Evolutionary conservation across 2,329 filamentous ascomycete species (phyloP).

Genomic region (Scedosporium aurantiacum): DNA sequence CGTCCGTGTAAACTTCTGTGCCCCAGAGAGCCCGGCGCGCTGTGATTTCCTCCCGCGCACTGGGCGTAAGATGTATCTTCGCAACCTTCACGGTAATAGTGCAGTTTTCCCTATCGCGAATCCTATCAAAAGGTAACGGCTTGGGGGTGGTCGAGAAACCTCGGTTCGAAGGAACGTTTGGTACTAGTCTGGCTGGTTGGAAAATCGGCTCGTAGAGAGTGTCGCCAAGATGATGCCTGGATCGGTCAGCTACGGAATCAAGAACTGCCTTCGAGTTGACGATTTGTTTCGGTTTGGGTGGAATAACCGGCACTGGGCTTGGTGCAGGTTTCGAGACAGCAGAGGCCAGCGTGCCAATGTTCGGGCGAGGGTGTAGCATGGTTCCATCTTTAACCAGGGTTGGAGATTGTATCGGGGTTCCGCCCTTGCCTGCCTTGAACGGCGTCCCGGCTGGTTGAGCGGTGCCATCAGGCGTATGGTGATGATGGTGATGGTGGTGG

Average conservation of each 20-base stretch:
- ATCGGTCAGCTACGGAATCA: conserved; percentile 57
- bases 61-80: conserved; percentile 58
- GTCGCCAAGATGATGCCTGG: conserved; percentile 73
- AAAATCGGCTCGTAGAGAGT: conserved; percentile 68
- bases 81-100: conserved; percentile 83
- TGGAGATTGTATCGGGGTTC: conserved; percentile 33
- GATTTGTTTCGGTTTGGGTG: conserved; percentile 52
- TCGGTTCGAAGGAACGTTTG: conserved; percentile 25
- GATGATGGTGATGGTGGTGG: conserved; percentile 49
- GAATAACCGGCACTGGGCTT: conserved; percentile 29
- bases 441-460: conserved; percentile 31
- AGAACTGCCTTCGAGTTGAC: conserved; percentile 62
- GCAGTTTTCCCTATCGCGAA: conserved; percentile 71
- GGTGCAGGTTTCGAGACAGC: conserved; percentile 16
- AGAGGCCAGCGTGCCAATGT: not conserved
- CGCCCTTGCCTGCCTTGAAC: conserved; percentile 39
- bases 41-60: conserved; percentile 73
- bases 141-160: conserved; percentile 48
- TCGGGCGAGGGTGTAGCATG: conserved; percentile 30
- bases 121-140: conserved; percentile 63
- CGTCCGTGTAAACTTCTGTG: conserved; percentile 88
- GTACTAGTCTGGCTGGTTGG: conserved; percentile 36
- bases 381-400: conserved; percentile 12
- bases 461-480: conserved; percentile 37
- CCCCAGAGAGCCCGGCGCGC: conserved; percentile 76